Conservation (phyloP, 768 basidiomycete genomes). For the Lactifluus volemus region DNA sequence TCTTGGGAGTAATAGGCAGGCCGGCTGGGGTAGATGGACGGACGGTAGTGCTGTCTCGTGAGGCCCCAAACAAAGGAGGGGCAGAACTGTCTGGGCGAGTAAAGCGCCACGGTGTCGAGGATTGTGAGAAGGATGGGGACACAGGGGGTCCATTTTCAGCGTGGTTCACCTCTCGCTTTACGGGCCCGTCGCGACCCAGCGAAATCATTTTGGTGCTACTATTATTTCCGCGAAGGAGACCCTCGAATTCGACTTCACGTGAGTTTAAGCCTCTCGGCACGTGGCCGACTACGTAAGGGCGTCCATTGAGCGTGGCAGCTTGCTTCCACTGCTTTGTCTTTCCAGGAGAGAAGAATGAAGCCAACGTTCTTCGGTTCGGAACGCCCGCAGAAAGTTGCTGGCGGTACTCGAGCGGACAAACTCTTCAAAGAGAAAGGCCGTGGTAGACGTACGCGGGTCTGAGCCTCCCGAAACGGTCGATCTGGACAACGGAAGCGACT, state of each 20-base stretch:
- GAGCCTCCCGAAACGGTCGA: conserved; percentile 24
- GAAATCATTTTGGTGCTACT: conserved; percentile 35
- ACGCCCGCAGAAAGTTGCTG: conserved; percentile 57
- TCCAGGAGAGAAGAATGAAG: conserved; percentile 51
- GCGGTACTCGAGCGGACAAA: conserved; percentile 86
- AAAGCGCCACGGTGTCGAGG: not conserved
- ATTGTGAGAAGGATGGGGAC: not conserved
- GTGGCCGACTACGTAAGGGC: conserved; percentile 58
- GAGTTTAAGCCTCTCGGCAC: conserved; percentile 44
- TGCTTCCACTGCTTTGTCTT: conserved; percentile 46
- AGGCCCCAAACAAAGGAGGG: not conserved
- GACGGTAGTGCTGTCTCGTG: not conserved
- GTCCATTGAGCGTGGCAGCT: conserved; percentile 72
- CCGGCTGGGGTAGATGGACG: conserved; percentile 24
- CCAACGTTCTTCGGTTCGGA: conserved; percentile 47
- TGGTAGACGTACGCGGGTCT: conserved; percentile 66
- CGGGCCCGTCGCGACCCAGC: conserved; percentile 21
- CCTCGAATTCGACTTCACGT: conserved; percentile 75
- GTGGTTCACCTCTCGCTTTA: conserved; percentile 13
- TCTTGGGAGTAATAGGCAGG: conserved; percentile 31
- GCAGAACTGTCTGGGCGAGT: conserved; percentile 1
- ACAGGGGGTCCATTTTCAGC: not conserved
- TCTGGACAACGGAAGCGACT: conserved; percentile 48
- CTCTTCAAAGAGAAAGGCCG: conserved; percentile 85
- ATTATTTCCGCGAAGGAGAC: conserved; percentile 49